A percentile compares a stretch with the other conserved stretches of the same genome.
These are phyloP conservation scores for Friedmanniomyces endolithicus DNA, from an alignment of 495 filamentous ascomycete species.

Conservation along the genomic window DNA sequence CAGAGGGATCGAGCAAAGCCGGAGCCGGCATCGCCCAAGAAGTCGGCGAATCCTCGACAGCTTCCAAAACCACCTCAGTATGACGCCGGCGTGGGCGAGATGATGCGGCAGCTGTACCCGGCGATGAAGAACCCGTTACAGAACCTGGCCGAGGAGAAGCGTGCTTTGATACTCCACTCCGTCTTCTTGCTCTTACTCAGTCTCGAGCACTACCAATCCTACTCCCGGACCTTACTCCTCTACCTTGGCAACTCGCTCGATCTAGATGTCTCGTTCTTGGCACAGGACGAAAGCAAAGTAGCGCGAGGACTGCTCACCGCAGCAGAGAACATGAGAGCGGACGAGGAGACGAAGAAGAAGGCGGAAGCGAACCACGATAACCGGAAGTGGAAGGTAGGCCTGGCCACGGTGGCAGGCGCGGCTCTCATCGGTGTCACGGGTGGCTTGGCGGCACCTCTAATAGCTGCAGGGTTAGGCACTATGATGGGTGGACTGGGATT, in stretches of 20 bases:
- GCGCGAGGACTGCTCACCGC: conserved; percentile 61
- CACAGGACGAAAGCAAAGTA: conserved; percentile 34
- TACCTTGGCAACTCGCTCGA: conserved; percentile 26
- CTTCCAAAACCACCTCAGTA: conserved; percentile 17
- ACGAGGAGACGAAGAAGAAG: conserved; percentile 54
- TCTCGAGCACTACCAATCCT: conserved; percentile 30
- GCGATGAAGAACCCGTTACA: conserved; percentile 22
- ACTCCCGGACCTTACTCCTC: conserved; percentile 31
- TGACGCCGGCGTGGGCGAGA: conserved; percentile 19
- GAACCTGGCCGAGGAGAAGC: conserved; percentile 23
- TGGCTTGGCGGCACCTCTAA: conserved; percentile 66
- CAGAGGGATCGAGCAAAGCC: conserved; percentile 19
- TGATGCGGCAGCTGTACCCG: conserved; percentile 26
- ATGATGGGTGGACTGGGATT: conserved; percentile 73
- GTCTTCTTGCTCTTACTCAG: conserved; percentile 29
- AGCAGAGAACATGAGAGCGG: conserved; percentile 55
- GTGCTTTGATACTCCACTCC: conserved; percentile 28
- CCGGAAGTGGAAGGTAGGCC: conserved; percentile 68
- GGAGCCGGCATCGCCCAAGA: not conserved
- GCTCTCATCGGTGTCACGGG: conserved; percentile 72
- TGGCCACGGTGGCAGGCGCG: conserved; percentile 67
- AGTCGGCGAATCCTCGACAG: conserved; percentile 1
- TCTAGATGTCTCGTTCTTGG: conserved; percentile 23
- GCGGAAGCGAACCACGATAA: conserved; percentile 51
- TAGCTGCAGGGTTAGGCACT: conserved; percentile 69